Conservation (phyloP, 2,329 filamentous ascomycete species). For the Exophiala xenobiotica region DNA sequence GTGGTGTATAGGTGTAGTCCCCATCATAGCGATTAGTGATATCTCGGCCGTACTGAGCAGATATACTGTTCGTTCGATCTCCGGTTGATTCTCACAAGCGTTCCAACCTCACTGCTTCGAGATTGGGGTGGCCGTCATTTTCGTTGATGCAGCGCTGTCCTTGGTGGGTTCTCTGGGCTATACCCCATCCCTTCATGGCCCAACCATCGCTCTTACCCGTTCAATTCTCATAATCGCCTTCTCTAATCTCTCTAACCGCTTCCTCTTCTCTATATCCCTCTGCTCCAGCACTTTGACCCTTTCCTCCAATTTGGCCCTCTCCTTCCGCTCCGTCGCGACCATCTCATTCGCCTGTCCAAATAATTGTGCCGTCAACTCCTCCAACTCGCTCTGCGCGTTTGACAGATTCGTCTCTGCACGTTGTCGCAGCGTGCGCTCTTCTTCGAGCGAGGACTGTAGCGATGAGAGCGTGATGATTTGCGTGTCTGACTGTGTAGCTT, state of each 20-base stretch:
- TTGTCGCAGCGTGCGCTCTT: conserved; percentile 55
- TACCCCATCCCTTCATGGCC: conserved; percentile 28
- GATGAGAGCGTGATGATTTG: conserved; percentile 38
- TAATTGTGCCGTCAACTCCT: conserved; percentile 59
- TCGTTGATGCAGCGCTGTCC: too few species aligned
- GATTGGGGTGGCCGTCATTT: too few species aligned
- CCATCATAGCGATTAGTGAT: too few species aligned
- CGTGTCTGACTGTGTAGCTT: conserved; percentile 14
- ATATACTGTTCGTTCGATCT: too few species aligned
- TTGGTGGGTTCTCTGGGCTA: too few species aligned
- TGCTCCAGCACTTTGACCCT: conserved; percentile 47
- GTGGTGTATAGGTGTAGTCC: too few species aligned
- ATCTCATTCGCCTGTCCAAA: conserved; percentile 67
- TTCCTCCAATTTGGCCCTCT: conserved; percentile 53
- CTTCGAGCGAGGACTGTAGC: conserved; percentile 54
- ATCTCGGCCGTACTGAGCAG: too few species aligned
- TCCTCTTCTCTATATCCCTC: conserved; percentile 51
- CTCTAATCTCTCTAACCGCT: conserved; percentile 55
- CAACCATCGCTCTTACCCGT: conserved; percentile 55
- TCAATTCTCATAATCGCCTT: conserved; percentile 56
- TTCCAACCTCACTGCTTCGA: too few species aligned
- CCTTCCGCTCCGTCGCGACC: conserved; percentile 62
- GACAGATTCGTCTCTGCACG: conserved; percentile 58
- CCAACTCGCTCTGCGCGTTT: conserved; percentile 58
- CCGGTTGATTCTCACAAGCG: too few species aligned